Base-by-base conservation (phyloP, 202 grass and related monocot species). In the Hordeum pubiflorum region DNA sequence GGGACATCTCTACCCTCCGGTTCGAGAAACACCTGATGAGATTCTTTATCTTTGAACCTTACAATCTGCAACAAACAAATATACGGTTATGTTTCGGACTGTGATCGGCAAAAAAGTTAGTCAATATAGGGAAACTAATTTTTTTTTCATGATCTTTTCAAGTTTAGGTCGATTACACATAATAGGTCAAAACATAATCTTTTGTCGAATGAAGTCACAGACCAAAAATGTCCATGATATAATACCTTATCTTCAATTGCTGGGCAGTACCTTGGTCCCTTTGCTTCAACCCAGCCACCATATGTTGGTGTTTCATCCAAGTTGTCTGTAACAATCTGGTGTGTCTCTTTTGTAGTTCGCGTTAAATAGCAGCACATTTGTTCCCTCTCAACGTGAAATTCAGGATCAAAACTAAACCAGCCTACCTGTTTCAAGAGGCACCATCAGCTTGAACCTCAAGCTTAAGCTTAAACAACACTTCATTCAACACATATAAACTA, bases 311-410 rank as follows among this genome's bases (percentile, higher is more conserved):
- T 98, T 89, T 98, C 90, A 72, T 95, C 50, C 36, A 98, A 83
- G 75, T 98, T 94, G 63, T 98, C 90, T 81, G 74, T 93, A 81
- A 98, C 87, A 88, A 98, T 89, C 70, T 83, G 90, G 62, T 98
- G 95, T 7, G 95, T 98, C 29, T 89, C 88, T 79, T 89, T 91
- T 63, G 95, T 98, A 48, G 95, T 98, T 32, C 92, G 80, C 11
- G 95, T 98, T 82, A 98, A 70, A 80, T 98, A 95, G 80, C 96
- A 98, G 58, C 96, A 98, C 92, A 98, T 95, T 63, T 98, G 96
- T 31, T 95, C 96, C 83, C 88, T 91, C 82, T 90, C 90, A 59
- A 91, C 61, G 60, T 95, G 90, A 75, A 69, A 89, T 74, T 91
- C 90, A 86, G 92, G 92, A 81, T 98, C 96, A 88, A 98, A 98